Conservation (phyloP, 1,284 basidiomycete genomes). For the Chiua sp. region DNA sequence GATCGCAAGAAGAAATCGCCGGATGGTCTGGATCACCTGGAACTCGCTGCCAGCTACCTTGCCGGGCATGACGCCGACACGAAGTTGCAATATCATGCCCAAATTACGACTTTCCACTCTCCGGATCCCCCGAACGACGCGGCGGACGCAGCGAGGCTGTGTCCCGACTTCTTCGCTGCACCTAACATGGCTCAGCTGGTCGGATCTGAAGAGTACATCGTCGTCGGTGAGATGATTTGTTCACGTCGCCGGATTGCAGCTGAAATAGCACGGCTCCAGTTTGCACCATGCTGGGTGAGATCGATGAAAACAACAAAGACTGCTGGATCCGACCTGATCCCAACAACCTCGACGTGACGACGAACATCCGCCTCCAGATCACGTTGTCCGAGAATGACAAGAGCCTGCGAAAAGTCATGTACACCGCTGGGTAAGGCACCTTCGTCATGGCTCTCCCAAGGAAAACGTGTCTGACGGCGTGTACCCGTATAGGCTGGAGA, state of each 20-base stretch:
- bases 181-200: slow-evolving; percentile 9
- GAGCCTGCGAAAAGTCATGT: slow-evolving; percentile 7
- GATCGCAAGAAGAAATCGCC: not conserved
- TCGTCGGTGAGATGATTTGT: slow-evolving; percentile 10
- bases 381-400: slow-evolving; percentile 7
- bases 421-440: slow-evolving; percentile 2
- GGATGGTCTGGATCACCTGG: not conserved
- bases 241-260: not conserved
- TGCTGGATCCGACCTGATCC: not conserved
- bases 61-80: slow-evolving; percentile 7
- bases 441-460: too few species aligned
- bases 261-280: not conserved
- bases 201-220: slow-evolving; percentile 5
- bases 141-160: slow-evolving; percentile 10
- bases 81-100: slow-evolving; percentile 10
- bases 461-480: not conserved
- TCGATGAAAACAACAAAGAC: slow-evolving; percentile 12
- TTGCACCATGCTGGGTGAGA: slow-evolving; percentile 12
- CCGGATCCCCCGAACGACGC: slow-evolving; percentile 2
- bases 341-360: slow-evolving; percentile 2
- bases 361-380: slow-evolving; percentile 12
- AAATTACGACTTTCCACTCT: slow-evolving; percentile 2
- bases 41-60: slow-evolving; percentile 10
- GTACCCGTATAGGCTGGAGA: not conserved
- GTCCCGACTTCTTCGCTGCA: slow-evolving; percentile 12